Evolutionary conservation across 495 filamentous ascomycete genomes (phyloP).

Genomic region (Xylaria cubensis): DNA sequence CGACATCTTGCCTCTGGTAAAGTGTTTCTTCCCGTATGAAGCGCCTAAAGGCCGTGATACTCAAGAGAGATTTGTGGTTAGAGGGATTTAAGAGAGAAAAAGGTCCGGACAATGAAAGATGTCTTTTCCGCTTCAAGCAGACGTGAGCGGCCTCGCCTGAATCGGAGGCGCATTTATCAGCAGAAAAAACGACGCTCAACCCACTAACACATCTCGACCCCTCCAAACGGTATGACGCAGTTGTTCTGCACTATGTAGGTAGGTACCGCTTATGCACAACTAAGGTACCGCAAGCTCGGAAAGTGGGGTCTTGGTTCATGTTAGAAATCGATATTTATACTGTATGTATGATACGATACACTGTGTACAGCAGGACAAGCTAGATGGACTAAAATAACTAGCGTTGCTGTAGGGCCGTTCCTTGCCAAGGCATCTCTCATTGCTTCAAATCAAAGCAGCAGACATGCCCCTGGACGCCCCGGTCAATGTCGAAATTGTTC

Average conservation of each 20-base stretch:
- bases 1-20: conserved; percentile 52
- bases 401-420: not conserved
- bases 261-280: not conserved
- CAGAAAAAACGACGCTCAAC: conserved; percentile 27
- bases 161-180: conserved; percentile 44
- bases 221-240: conserved; percentile 27
- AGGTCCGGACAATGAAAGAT: not conserved
- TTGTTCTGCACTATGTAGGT: conserved; percentile 3
- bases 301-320: not conserved
- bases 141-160: conserved; percentile 17
- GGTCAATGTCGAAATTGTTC: conserved; percentile 1
- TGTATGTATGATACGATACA: not conserved
- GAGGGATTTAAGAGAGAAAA: not conserved
- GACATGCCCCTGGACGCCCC: conserved; percentile 5
- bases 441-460: conserved; percentile 21
- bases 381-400: not conserved
- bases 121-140: conserved; percentile 8
- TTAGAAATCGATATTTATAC: not conserved
- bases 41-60: not conserved
- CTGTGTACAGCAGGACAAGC: not conserved
- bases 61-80: not conserved
- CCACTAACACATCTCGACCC: conserved; percentile 4
- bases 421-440: conserved; percentile 20
- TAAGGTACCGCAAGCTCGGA: not conserved
- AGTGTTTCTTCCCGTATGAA: not conserved